Evolutionary conservation across 768 basidiomycete genomes (phyloP).

Genomic region (Grammothele lineata): DNA sequence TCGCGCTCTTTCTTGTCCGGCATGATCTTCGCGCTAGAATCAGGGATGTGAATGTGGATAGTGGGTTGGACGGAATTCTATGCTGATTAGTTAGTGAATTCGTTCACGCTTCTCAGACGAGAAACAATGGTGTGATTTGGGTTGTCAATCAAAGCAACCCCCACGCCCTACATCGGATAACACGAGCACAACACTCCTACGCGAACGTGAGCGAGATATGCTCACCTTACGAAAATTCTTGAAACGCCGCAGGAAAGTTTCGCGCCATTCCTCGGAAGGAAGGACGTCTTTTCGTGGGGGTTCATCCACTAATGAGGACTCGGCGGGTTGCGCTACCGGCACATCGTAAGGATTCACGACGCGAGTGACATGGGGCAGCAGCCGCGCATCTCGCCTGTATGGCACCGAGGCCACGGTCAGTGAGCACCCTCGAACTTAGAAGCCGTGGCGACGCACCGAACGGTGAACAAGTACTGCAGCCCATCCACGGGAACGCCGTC

Average conservation of each 20-base stretch:
- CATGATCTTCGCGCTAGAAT: slow-evolving; percentile 36
- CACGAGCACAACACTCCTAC: no score
- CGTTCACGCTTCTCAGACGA: no score
- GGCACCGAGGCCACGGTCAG: background rate
- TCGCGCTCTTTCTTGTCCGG: slow-evolving; percentile 74
- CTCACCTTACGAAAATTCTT: slow-evolving; percentile 62
- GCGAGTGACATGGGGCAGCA: slow-evolving; percentile 60
- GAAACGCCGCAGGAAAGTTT: slow-evolving; percentile 52
- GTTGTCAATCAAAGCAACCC: no score
- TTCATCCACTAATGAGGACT: slow-evolving; percentile 13
- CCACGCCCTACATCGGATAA: no score
- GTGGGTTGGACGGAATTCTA: slow-evolving; percentile 70
- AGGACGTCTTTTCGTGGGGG: slow-evolving; percentile 27
- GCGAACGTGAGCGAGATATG: no score
- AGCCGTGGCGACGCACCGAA: slow-evolving; percentile 63
- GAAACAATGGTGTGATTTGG: no score
- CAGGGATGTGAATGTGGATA: slow-evolving; percentile 38
- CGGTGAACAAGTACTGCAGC: slow-evolving; percentile 76
- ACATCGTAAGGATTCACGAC: slow-evolving; percentile 66
- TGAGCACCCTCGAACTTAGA: background rate
- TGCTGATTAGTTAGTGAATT: background rate
- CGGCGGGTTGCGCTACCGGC: slow-evolving; percentile 22
- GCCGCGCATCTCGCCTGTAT: slow-evolving; percentile 64
- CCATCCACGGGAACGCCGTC: slow-evolving; percentile 65
- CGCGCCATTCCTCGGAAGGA: slow-evolving; percentile 68